phyloP scores from a whole-genome alignment of 2,329 filamentous ascomycete genomes.

The Cadophora gregata region DNA sequence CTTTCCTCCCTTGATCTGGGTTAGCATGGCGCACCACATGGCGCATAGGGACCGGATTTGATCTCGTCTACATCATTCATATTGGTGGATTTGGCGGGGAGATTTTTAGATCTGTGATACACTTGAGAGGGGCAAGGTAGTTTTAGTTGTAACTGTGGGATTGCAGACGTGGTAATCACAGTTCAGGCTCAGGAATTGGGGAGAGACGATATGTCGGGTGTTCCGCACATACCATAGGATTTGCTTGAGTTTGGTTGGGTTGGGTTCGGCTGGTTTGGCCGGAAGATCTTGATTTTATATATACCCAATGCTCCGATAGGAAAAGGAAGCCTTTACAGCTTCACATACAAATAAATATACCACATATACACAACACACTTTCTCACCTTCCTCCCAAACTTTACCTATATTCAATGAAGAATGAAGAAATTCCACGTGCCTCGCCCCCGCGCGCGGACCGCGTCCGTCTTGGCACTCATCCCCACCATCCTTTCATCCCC shows the following conservation, averaged over 20 bases:
- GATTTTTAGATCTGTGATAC: constrained; percentile 13
- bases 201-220: no score
- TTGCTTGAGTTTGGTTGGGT: background rate
- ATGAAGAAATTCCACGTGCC: no score
- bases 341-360: no score
- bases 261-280: background rate
- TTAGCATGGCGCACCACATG: constrained; percentile 16
- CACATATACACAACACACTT: no score
- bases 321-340: constrained; percentile 9
- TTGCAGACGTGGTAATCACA: background rate
- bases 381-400: no score
- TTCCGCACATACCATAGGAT: no score
- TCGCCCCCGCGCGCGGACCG: no score
- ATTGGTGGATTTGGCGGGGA: background rate
- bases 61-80: background rate
- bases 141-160: background rate
- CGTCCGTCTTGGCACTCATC: background rate
- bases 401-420: no score
- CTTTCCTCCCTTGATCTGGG: background rate
- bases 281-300: constrained; percentile 14
- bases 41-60: constrained; percentile 7
- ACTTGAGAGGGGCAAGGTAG: background rate
- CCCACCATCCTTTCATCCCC: background rate
- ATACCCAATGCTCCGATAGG: constrained; percentile 16
- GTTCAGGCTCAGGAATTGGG: background rate